phyloP scores from a whole-genome alignment of 106 monocot genomes.

The Gastrodia elata region DNA sequence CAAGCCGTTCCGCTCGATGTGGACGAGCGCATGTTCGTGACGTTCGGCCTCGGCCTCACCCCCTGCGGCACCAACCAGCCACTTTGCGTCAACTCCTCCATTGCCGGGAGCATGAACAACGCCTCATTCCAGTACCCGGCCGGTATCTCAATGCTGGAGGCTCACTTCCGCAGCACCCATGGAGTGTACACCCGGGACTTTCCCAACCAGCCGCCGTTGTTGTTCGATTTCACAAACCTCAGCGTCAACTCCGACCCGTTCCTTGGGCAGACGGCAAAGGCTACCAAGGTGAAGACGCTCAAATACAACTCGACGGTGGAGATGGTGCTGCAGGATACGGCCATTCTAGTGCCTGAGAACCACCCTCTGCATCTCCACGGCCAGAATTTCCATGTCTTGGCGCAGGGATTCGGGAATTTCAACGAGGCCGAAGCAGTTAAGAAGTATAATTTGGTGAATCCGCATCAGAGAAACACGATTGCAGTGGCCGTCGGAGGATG shows the following conservation, averaged over 20 bases:
- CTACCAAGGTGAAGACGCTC: slow-evolving; percentile 48
- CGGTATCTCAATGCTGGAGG: slow-evolving; percentile 47
- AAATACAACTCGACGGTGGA: slow-evolving; percentile 51
- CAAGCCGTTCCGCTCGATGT: slow-evolving; percentile 44
- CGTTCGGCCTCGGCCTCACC: slow-evolving; percentile 39
- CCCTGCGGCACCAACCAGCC: slow-evolving; percentile 27
- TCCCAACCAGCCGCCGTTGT: slow-evolving; percentile 35
- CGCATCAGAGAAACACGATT: slow-evolving; percentile 60
- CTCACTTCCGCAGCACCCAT: slow-evolving; percentile 13
- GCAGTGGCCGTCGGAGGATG: slow-evolving; percentile 62
- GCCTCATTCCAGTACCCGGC: slow-evolving; percentile 47
- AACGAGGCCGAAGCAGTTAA: slow-evolving; percentile 13
- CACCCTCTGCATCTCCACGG: slow-evolving; percentile 69
- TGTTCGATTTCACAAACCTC: slow-evolving; percentile 44
- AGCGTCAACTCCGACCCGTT: slow-evolving; percentile 6
- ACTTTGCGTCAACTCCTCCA: slow-evolving; percentile 12
- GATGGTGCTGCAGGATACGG: slow-evolving; percentile 68
- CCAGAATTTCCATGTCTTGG: slow-evolving; percentile 57
- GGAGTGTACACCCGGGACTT: slow-evolving; percentile 52
- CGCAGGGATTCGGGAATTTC: slow-evolving; percentile 69
- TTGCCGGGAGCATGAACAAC: slow-evolving; percentile 69
- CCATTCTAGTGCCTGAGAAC: slow-evolving; percentile 40
- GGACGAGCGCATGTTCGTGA: slow-evolving; percentile 59
- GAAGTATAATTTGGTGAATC: slow-evolving; percentile 49
- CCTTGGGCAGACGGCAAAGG: slow-evolving; percentile 9